Percentiles rank a stretch among this genome's conserved stretches.
These are phyloP conservation scores for Hyaloscypha finlandica DNA, from an alignment of 495 filamentous ascomycete species.

Conservation along the genomic window DNA sequence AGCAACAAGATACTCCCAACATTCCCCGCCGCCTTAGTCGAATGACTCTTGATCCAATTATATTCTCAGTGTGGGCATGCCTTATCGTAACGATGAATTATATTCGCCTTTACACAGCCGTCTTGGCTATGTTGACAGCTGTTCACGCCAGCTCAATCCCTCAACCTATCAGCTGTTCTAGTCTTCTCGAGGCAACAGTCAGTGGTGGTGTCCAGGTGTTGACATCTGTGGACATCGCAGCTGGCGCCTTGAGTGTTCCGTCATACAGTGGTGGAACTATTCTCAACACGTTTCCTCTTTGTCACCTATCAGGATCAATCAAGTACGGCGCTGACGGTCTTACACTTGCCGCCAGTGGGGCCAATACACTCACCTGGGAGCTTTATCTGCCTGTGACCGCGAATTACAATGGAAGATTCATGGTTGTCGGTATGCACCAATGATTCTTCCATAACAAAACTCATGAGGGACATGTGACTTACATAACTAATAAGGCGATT, in stretches of 20 bases:
- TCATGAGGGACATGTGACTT: neutral
- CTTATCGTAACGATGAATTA: too few species aligned
- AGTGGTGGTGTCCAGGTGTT: neutral
- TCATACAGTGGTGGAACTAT: neutral
- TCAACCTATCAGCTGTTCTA: too few species aligned
- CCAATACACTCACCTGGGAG: neutral
- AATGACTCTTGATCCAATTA: too few species aligned
- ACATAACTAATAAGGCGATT: slow-evolving; percentile 34
- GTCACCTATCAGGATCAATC: neutral
- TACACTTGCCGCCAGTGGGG: too few species aligned
- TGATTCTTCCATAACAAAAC: neutral
- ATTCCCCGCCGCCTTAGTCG: too few species aligned
- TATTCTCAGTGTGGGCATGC: too few species aligned
- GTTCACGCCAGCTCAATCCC: too few species aligned
- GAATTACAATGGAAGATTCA: neutral
- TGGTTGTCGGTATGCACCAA: neutral
- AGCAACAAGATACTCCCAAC: too few species aligned
- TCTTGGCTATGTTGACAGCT: too few species aligned
- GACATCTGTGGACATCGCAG: neutral
- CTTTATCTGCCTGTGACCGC: neutral
- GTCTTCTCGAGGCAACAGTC: too few species aligned
- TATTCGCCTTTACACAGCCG: too few species aligned
- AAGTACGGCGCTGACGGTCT: neutral
- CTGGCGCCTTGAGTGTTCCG: too few species aligned
- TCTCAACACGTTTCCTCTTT: neutral